phyloP scores from a whole-genome alignment of 352 stramenopile species.

The Saprolegnia diclina region DNA sequence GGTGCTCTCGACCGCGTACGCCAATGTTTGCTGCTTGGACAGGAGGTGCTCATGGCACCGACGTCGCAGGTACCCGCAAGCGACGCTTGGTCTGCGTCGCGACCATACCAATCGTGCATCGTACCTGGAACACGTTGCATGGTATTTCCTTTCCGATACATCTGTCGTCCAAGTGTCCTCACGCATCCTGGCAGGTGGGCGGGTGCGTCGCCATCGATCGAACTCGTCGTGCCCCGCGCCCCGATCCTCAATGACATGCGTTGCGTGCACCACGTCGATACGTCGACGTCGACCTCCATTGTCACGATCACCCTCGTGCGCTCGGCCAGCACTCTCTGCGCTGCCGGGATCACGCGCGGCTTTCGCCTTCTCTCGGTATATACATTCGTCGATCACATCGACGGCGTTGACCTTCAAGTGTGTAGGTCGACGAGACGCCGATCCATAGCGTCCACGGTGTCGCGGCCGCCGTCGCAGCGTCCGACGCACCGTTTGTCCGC shows the following conservation, averaged over 20 bases:
- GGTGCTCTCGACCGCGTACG: neutral
- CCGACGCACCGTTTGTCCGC: neutral
- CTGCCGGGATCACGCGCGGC: slow-evolving; percentile 8
- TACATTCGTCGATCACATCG: neutral
- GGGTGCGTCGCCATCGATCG: neutral
- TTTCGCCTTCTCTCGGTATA: slow-evolving; percentile 14
- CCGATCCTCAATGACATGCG: neutral
- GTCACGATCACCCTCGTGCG: slow-evolving; percentile 10
- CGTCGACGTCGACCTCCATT: neutral
- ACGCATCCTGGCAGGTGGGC: neutral
- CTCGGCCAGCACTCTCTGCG: neutral
- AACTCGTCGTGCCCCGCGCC: neutral
- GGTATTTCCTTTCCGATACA: slow-evolving; percentile 8
- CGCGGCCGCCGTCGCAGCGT: neutral
- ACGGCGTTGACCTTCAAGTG: too few species aligned
- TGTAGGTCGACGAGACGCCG: slow-evolving; percentile 5
- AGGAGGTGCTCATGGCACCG: too few species aligned
- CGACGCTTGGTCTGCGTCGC: slow-evolving; percentile 11
- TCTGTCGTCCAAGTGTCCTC: neutral
- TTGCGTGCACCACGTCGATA: neutral
- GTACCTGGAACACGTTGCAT: slow-evolving; percentile 11
- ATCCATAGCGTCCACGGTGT: slow-evolving; percentile 10
- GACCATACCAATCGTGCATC: neutral
- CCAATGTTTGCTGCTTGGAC: neutral
- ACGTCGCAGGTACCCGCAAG: slow-evolving; percentile 9